These are phyloP conservation scores for Hymenoscyphus salicellus DNA, from an alignment of 2,329 filamentous ascomycete genomes.

Conservation along the genomic window DNA sequence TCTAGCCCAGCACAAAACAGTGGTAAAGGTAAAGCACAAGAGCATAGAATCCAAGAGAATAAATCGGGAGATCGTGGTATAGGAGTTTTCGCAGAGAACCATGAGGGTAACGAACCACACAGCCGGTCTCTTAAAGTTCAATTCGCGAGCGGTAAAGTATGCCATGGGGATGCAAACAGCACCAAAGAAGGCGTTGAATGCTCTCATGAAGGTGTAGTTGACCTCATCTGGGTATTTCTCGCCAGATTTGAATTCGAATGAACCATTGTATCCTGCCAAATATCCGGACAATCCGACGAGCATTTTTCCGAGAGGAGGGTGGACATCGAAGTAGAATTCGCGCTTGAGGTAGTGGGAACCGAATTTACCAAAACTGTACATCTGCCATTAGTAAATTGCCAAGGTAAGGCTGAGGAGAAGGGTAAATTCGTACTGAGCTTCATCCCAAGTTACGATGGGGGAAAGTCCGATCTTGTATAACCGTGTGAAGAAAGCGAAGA, in stretches of 20 bases:
- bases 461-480: constrained; percentile 70
- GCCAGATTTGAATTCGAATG: constrained; percentile 98
- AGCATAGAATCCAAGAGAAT: constrained; percentile 99
- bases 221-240: constrained; percentile 91
- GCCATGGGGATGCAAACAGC: constrained; percentile 89
- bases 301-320: constrained; percentile 97
- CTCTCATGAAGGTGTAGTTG: constrained; percentile 97
- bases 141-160: constrained; percentile 89
- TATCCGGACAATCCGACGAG: constrained; percentile 94
- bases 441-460: constrained; percentile 72
- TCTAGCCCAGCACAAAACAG: constrained; percentile 93
- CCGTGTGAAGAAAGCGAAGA: constrained; percentile 63
- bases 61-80: constrained; percentile 97
- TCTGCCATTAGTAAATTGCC: constrained; percentile 15
- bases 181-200: constrained; percentile 95
- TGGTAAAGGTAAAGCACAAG: constrained; percentile 96
- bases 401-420: constrained; percentile 39
- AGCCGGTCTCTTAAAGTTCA: constrained; percentile 79
- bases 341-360: constrained; percentile 98
- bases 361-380: constrained; percentile 83
- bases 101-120: constrained; percentile 95
- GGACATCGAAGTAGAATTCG: constrained; percentile 98
- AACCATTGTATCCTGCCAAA: constrained; percentile 95
- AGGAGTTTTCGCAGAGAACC: constrained; percentile 98
- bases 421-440: constrained; percentile 60